These are phyloP conservation scores for Melanomma pulvis-pyrius DNA, from an alignment of 495 filamentous ascomycete species.

Conservation along the genomic window DNA sequence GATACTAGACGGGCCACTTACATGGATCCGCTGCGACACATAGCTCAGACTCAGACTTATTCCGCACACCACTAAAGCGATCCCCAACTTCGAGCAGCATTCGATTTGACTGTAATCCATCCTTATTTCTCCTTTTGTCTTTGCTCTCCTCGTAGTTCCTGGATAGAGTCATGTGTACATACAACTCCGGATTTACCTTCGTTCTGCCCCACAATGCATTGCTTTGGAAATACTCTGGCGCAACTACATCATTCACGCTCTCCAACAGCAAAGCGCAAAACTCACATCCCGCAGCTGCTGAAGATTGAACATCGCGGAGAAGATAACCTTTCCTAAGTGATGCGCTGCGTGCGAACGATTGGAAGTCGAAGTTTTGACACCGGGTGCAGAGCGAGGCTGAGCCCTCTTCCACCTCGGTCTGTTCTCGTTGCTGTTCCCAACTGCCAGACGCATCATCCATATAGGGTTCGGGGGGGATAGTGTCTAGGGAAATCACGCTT, in stretches of 20 bases:
- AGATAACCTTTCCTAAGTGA: not conserved
- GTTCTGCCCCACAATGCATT: not conserved
- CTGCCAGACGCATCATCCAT: not conserved
- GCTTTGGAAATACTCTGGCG: conserved; percentile 3
- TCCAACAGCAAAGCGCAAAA: conserved; percentile 12
- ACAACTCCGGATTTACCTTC: conserved; percentile 1
- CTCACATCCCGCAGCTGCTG: conserved; percentile 1
- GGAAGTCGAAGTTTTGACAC: conserved; percentile 10
- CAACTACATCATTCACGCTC: not conserved
- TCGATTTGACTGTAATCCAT: not conserved
- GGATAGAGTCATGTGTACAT: conserved; percentile 14
- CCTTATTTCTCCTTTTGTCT: not conserved
- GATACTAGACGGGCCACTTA: not conserved
- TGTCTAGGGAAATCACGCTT: not conserved
- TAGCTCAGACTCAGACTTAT: not conserved
- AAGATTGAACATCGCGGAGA: not conserved
- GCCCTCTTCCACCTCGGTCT: not conserved
- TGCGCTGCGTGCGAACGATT: conserved; percentile 2
- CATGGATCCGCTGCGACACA: not conserved
- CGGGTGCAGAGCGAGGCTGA: not conserved
- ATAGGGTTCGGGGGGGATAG: not conserved
- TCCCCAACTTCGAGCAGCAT: conserved; percentile 4
- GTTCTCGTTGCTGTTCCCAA: not conserved
- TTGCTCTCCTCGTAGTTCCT: not conserved
- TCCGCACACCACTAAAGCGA: conserved; percentile 4